A percentile compares a stretch with the other conserved stretches of the same genome.
These are phyloP conservation scores for Aspergillus saccharolyticus DNA, from an alignment of 495 filamentous ascomycete genomes.

Conservation along the genomic window DNA sequence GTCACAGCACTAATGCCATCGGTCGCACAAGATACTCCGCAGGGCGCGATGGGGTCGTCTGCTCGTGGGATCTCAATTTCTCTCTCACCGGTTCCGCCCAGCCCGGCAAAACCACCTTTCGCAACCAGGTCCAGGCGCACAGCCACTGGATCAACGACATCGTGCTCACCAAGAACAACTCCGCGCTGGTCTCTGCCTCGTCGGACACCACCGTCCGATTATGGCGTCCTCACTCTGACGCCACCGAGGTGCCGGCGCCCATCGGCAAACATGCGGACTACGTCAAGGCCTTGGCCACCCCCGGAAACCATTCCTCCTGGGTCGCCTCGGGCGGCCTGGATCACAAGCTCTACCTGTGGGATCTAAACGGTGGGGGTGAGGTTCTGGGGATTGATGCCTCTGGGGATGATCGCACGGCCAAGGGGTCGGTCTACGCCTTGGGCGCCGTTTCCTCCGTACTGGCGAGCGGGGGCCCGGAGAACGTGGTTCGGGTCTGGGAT, in stretches of 20 bases:
- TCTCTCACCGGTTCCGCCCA: slow-evolving; percentile 30
- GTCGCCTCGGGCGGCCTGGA: slow-evolving; percentile 95
- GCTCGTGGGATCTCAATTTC: slow-evolving; percentile 84
- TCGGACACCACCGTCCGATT: slow-evolving; percentile 93
- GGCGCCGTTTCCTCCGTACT: slow-evolving; percentile 69
- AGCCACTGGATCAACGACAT: slow-evolving; percentile 99
- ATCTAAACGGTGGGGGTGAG: slow-evolving; percentile 80
- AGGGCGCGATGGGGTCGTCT: slow-evolving; percentile 91
- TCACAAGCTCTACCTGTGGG: slow-evolving; percentile 88
- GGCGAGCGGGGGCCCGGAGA: slow-evolving; percentile 91
- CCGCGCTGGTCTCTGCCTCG: slow-evolving; percentile 85
- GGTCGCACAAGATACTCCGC: slow-evolving; percentile 72
- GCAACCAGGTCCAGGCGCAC: slow-evolving; percentile 90
- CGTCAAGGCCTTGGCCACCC: slow-evolving; percentile 87
- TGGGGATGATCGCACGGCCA: slow-evolving; percentile 73
- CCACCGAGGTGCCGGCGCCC: slow-evolving; percentile 62
- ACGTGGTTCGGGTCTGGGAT: slow-evolving; percentile 91
- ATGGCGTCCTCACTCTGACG: slow-evolving; percentile 81
- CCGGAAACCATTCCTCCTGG: slow-evolving; percentile 68
- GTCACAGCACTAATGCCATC: slow-evolving; percentile 21
- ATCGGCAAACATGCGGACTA: slow-evolving; percentile 95
- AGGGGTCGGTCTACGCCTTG: slow-evolving; percentile 92
- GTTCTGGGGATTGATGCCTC: slow-evolving; percentile 77
- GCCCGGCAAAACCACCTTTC: slow-evolving; percentile 58
- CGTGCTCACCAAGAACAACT: slow-evolving; percentile 74